phyloP scores from a whole-genome alignment of 257 asterid species.

The Solanum pimpinellifolium region DNA sequence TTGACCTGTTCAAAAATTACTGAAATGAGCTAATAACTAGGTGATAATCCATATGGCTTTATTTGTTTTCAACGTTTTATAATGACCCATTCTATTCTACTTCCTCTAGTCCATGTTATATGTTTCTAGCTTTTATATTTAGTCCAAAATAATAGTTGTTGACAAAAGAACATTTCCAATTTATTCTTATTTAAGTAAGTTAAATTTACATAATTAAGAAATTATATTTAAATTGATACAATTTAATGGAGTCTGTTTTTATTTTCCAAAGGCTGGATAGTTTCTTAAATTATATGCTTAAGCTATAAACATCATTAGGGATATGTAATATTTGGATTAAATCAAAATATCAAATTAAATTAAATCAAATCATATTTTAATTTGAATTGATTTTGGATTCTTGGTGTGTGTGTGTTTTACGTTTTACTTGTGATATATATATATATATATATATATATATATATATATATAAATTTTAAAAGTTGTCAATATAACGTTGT shows the following conservation, averaged over 20 bases:
- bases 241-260: neutral
- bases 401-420: too few relatives aligned
- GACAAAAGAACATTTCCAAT: neutral
- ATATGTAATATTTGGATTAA: too few relatives aligned
- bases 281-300: neutral
- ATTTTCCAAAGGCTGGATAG: neutral
- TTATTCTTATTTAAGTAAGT: neutral
- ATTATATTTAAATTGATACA: neutral
- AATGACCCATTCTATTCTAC: neutral
- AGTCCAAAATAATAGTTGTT: neutral
- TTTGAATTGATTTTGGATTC: too few relatives aligned
- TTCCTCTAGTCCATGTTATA: neutral
- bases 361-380: too few relatives aligned
- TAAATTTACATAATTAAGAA: neutral
- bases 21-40: neutral
- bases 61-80: neutral
- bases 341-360: too few relatives aligned
- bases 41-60: neutral
- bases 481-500: too few relatives aligned
- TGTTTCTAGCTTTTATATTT: neutral
- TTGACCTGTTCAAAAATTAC: neutral
- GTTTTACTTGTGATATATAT: too few relatives aligned
- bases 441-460: too few relatives aligned
- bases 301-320: neutral
- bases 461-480: too few relatives aligned